Percentiles rank a stretch among this genome's conserved stretches.
phyloP scores from a whole-genome alignment of 1,284 basidiomycete genomes.

The Ustilago crameri region DNA sequence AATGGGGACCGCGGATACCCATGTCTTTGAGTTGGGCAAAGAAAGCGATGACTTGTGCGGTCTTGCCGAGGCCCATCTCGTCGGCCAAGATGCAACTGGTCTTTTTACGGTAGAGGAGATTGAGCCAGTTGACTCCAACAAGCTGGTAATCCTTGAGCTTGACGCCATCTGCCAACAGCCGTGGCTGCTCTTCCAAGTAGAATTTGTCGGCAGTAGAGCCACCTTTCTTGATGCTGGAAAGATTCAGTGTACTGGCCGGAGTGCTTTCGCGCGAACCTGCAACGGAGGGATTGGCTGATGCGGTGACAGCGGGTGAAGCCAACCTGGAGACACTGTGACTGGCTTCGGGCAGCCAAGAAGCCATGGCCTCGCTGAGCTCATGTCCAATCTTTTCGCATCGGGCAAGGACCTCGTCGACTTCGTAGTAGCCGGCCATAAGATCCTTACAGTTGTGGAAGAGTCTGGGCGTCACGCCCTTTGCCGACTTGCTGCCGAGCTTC shows the following conservation, averaged over 20 bases:
- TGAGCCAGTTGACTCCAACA: slow-evolving; percentile 96
- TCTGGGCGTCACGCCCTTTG: slow-evolving; percentile 88
- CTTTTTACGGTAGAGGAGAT: slow-evolving; percentile 82
- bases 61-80: slow-evolving; percentile 85
- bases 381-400: slow-evolving; percentile 86
- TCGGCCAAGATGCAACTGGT: slow-evolving; percentile 96
- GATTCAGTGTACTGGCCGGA: slow-evolving; percentile 43
- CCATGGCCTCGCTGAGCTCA: slow-evolving; percentile 75
- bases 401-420: slow-evolving; percentile 88
- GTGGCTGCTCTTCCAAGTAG: slow-evolving; percentile 80
- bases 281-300: slow-evolving; percentile 25
- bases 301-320: slow-evolving; percentile 30
- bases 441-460: slow-evolving; percentile 90
- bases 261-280: slow-evolving; percentile 41
- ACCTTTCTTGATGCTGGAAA: slow-evolving; percentile 50
- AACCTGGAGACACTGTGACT: slow-evolving; percentile 55
- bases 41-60: slow-evolving; percentile 97
- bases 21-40: slow-evolving; percentile 86
- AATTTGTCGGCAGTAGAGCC: slow-evolving; percentile 51
- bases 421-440: slow-evolving; percentile 85
- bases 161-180: slow-evolving; percentile 77
- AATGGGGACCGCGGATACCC: slow-evolving; percentile 82
- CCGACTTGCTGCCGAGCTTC: slow-evolving; percentile 79
- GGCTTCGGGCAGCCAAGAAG: slow-evolving; percentile 76
- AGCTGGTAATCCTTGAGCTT: slow-evolving; percentile 95